Conservation (phyloP, 225 moss, liverwort and hornwort species). For the Anthoceros angustus region DNA sequence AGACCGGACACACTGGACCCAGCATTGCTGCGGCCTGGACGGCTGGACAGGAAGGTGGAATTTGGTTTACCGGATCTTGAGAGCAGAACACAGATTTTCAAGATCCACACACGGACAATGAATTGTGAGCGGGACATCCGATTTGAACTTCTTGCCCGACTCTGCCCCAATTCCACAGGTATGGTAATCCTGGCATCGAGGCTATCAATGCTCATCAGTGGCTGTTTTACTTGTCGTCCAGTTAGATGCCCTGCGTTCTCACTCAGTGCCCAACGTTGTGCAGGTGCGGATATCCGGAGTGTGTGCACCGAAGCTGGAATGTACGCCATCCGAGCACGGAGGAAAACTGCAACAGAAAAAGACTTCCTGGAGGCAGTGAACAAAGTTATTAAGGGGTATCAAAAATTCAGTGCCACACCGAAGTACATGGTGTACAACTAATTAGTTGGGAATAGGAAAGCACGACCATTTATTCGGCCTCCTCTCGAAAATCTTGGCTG, state of each 20-base stretch:
- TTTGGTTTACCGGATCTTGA: conserved; percentile 85
- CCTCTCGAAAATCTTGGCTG: no score
- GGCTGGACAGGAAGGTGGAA: conserved; percentile 93
- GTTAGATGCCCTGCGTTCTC: no score
- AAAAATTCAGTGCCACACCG: conserved; percentile 90
- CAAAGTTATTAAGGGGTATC: conserved; percentile 92
- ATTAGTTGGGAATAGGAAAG: no score
- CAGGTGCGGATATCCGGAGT: conserved; percentile 96
- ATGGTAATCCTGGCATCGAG: neutral
- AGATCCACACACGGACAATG: conserved; percentile 90
- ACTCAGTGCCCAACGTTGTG: neutral
- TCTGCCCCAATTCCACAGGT: conserved; percentile 99
- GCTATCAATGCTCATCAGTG: no score
- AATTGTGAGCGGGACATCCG: conserved; percentile 80
- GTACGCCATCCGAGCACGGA: conserved; percentile 88
- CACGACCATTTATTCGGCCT: no score
- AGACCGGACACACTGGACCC: conserved; percentile 96
- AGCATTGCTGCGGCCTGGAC: conserved; percentile 82
- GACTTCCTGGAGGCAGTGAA: conserved; percentile 90
- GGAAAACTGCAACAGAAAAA: conserved; percentile 89
- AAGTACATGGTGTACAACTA: conserved; percentile 98
- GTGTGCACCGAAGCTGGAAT: conserved; percentile 93
- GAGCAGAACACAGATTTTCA: conserved; percentile 87
- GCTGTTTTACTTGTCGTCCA: no score
- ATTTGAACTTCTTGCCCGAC: conserved; percentile 87